These are phyloP conservation scores for Vitis hybrid DNA, from an alignment of 177 flowering plant species.

Conservation along the genomic window DNA sequence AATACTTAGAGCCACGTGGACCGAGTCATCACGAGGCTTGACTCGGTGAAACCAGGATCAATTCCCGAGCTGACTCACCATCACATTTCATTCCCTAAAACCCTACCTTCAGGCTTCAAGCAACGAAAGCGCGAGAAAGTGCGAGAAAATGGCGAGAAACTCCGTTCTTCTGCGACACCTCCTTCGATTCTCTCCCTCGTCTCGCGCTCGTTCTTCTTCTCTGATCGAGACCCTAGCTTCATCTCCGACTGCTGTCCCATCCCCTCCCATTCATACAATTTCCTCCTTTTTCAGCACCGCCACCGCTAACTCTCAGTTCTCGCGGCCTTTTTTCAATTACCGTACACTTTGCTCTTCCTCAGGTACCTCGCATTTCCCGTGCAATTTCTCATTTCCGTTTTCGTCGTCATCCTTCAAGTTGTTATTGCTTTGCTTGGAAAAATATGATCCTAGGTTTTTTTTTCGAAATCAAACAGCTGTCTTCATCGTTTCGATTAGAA, in stretches of 20 bases:
- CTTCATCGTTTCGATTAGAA: too few relatives aligned
- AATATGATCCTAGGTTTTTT: neutral
- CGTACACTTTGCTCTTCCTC: constrained; percentile 1
- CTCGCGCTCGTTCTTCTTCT: neutral
- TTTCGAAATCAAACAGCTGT: too few relatives aligned
- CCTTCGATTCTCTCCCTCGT: neutral
- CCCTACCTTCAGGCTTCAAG: too few relatives aligned
- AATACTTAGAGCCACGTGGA: too few relatives aligned
- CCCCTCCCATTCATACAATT: neutral
- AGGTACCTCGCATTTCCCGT: neutral
- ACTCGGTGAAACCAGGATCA: too few relatives aligned
- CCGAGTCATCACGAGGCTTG: neutral
- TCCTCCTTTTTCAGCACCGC: neutral
- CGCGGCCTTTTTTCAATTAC: neutral
- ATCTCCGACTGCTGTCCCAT: neutral
- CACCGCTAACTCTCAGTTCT: neutral
- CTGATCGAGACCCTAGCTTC: neutral
- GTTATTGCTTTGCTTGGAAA: neutral
- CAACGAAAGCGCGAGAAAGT: too few relatives aligned
- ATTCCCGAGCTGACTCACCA: too few relatives aligned
- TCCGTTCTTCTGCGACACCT: neutral
- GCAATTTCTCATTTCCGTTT: neutral
- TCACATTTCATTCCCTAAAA: too few relatives aligned
- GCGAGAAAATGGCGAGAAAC: too few relatives aligned
- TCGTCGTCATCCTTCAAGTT: too few relatives aligned